Conservation (phyloP, 192 early-diverging fungal species). For the Backusella parvicylindrica region DNA sequence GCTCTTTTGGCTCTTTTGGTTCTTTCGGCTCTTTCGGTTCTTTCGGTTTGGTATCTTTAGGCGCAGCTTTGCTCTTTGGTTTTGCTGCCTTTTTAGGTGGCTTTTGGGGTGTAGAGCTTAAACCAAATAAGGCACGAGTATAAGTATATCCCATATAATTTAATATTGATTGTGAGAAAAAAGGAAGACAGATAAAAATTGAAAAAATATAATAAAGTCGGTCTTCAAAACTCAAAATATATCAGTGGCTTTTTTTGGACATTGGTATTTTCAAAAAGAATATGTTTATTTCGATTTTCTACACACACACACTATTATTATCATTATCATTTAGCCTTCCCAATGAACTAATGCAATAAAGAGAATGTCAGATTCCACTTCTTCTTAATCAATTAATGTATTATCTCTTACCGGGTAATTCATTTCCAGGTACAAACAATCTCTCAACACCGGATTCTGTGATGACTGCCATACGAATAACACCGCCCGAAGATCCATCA, state of each 20-base stretch:
- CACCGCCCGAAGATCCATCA: constrained; percentile 96
- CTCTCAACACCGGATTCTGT: constrained; percentile 87
- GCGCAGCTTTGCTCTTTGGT: background rate
- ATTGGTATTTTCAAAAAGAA: background rate
- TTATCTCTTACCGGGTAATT: constrained; percentile 54
- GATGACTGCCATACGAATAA: constrained; percentile 92
- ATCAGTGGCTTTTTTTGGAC: background rate
- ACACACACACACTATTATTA: background rate
- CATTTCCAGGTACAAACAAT: constrained; percentile 79
- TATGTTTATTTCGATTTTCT: background rate
- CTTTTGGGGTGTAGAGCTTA: too few species aligned
- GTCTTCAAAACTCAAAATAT: background rate
- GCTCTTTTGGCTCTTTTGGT: too few species aligned
- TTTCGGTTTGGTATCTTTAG: too few species aligned
- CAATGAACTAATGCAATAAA: constrained; percentile 14
- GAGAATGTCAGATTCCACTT: background rate
- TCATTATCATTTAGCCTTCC: constrained; percentile 6
- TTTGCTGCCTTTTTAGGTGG: background rate
- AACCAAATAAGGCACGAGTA: too few species aligned
- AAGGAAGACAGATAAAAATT: too few species aligned
- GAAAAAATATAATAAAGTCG: too few species aligned
- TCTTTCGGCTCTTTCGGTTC: too few species aligned
- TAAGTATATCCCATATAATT: too few species aligned
- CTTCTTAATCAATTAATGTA: background rate
- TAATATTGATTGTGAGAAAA: too few species aligned